Evolutionary conservation across 805 yeast genomes (phyloP).

Genomic region (Millerago galiae): DNA sequence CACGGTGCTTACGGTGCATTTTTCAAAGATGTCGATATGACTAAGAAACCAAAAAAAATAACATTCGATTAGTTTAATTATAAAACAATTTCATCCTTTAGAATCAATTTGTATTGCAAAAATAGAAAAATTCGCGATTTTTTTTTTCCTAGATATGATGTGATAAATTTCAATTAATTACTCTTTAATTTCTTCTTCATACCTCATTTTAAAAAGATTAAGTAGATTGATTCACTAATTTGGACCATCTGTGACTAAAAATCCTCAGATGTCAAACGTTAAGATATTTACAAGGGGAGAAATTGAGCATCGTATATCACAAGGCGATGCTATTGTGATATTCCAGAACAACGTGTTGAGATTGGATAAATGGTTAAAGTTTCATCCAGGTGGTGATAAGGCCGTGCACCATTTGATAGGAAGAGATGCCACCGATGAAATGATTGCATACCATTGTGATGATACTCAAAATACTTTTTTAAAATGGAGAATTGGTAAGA

Average conservation of each 20-base stretch:
- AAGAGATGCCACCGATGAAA: conserved; percentile 85
- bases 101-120: no score
- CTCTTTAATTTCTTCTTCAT: neutral
- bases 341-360: conserved; percentile 54
- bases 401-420: conserved; percentile 84
- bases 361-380: conserved; percentile 62
- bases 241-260: neutral
- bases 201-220: neutral
- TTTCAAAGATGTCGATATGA: conserved; percentile 85
- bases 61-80: conserved; percentile 36
- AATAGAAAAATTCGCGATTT: neutral
- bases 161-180: neutral
- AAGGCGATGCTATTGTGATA: conserved; percentile 67
- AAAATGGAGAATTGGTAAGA: conserved; percentile 59
- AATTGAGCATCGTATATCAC: conserved; percentile 52
- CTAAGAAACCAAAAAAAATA: conserved; percentile 82
- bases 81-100: no score
- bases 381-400: conserved; percentile 87
- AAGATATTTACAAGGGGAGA: conserved; percentile 34
- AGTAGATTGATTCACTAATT: neutral
- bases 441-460: conserved; percentile 72
- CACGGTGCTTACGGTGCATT: conserved; percentile 98
- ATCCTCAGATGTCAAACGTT: conserved; percentile 11
- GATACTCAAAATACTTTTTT: conserved; percentile 47
- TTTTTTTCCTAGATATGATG: neutral